These are phyloP conservation scores for Candida taoyuanica DNA, from an alignment of 805 yeast genomes.

Conservation along the genomic window DNA sequence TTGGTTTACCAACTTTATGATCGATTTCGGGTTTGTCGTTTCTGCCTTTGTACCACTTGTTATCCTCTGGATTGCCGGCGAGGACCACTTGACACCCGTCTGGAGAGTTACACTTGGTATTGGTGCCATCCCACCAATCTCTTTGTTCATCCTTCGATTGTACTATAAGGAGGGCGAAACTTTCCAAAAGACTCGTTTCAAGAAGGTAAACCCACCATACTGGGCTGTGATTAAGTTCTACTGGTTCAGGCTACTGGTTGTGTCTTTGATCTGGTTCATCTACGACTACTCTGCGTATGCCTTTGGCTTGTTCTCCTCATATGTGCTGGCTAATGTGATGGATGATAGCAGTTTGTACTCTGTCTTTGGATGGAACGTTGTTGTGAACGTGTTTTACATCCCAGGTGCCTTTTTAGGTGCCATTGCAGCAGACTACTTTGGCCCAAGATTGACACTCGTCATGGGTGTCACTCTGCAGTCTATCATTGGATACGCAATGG, in stretches of 20 bases:
- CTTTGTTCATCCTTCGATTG: slow-evolving; percentile 72
- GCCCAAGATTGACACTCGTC: slow-evolving; percentile 79
- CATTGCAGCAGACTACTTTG: slow-evolving; percentile 72
- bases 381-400: slow-evolving; percentile 78
- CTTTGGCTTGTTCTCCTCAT: slow-evolving; percentile 77
- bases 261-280: slow-evolving; percentile 82
- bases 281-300: slow-evolving; percentile 88
- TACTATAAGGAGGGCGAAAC: slow-evolving; percentile 70
- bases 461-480: slow-evolving; percentile 72
- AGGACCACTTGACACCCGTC: slow-evolving; percentile 66
- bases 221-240: slow-evolving; percentile 68
- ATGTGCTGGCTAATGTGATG: slow-evolving; percentile 56
- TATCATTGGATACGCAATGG: slow-evolving; percentile 77
- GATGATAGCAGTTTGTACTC: slow-evolving; percentile 59
- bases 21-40: slow-evolving; percentile 81
- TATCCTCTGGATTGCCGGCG: slow-evolving; percentile 74
- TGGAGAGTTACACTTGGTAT: slow-evolving; percentile 91
- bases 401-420: slow-evolving; percentile 93
- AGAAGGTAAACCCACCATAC: slow-evolving; percentile 62
- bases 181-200: slow-evolving; percentile 67
- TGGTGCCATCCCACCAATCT: slow-evolving; percentile 84
- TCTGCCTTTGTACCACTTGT: slow-evolving; percentile 85
- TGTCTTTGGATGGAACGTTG: slow-evolving; percentile 90
- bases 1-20: slow-evolving; percentile 85
- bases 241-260: slow-evolving; percentile 71